Evolutionary conservation across 192 early-diverging fungal genomes (phyloP), one percentile per base, ranked within the genome.

Genomic region (Rhizoclosmatium globosum): DNA sequence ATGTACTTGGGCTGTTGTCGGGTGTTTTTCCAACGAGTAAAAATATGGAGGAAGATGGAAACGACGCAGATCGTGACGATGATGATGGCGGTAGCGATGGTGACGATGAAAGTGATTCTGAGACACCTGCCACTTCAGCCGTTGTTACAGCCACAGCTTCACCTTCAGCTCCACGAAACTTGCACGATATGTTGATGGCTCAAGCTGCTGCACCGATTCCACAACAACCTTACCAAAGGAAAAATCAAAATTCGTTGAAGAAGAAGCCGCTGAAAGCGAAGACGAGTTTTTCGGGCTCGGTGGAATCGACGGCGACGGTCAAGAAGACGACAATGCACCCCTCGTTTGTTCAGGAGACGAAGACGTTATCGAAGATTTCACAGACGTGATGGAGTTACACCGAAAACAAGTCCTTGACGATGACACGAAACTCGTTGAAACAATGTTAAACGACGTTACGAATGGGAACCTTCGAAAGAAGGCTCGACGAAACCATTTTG

Each of bases 401-500:
- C 47, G 83, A 43, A 62, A 79, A 47, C 83, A 81, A 73, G 78
- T 31, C 6, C 47, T 76, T 57, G 60, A 82, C 39, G 80, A 67
- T 4, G 68, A 85, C 45, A 64, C 56, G 13, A 80, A 85, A 60
- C 58, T 66, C 17, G 76, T 85, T 23, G 65, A 66, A 43, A 70
- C 46, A 62, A 60, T 85, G 67, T 45, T 85, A 58, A 77, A 79
- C 43, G 83, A 85, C 41, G 83, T 85, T 2, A 85, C 81, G 59
- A 74, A 81, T 11, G 83, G 83, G 0, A 85, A 85, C 65, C 64
- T 85, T 7, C 80, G 80, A 15, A 81, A 81, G 43, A 77, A 78
- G 44, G 77, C 81, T 39, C 46, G 78, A 42, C 45, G 74, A 47
- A 47, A 62, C 38, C 74, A 76, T 31, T 76, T 56, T 23, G 47